Base-by-base conservation (phyloP, 306 rosid species). In the Acmispon strigosus region DNA sequence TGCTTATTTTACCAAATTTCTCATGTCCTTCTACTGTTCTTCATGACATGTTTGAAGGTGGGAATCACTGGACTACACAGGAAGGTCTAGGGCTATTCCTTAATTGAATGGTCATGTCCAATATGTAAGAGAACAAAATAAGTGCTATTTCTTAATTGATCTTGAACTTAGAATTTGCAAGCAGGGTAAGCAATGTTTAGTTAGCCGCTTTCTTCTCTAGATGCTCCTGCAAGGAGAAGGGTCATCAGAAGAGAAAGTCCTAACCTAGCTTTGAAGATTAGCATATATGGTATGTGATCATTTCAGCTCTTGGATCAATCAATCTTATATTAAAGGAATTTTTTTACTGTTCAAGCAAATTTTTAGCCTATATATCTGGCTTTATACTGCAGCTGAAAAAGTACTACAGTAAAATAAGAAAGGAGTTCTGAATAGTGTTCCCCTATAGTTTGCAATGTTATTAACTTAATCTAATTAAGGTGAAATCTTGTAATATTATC, bases 31-130 rank as follows among this genome's bases (percentile, higher is more conserved):
- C 84, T 14, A 55, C 79, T 10, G 75, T 86, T 55, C 80, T 88
- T 65, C 83, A 83, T 47, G 89, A 88, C 12, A 88, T 83, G 89
- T 79, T 89, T 36, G 89, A 84, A 61, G 81, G 79, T n/a, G 96
- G 81, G 61, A 83, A 80, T 61, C 84, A 76, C 60, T 86, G 89
- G 86, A 80, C 75, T 16, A 79, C 92, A 7, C 86, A 80, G 43
- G 92, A 88, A 88, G 96, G 96, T 69, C 76, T 88, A 16, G 89
- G 89, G 15, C 83, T 92, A 65, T 72, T n/a, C n/a, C n/a, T n/a
- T n/a, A n/a, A n/a, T n/a, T 92, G 86, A 90, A 84, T 37, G 96
- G 98, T 45, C 84, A 54, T 47, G 85, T 85, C 44, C 81, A 76
- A 58, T 88, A 90, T 47, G 61, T 85, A 22, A 86, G 89, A 82